Base-by-base conservation (phyloP, 768 basidiomycete genomes). In the Hygrocybe punicea region DNA sequence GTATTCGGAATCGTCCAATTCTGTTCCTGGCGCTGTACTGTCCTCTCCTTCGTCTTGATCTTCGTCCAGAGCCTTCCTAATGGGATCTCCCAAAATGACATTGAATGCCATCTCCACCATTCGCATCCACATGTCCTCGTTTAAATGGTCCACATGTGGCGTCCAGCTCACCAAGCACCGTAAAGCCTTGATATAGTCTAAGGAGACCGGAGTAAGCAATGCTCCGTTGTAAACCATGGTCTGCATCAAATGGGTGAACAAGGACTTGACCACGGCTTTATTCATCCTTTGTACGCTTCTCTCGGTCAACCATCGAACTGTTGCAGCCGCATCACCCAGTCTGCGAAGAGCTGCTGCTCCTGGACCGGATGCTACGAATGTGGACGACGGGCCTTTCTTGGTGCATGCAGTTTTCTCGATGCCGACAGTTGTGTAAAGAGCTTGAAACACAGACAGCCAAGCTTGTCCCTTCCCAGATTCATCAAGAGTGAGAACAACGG, bases 131-230 rank as follows among this genome's bases (percentile, higher is more conserved):
- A 58, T 72, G 1, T 75, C 73, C 35, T 80, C 73, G 9, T 83
- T 83, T 51, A 95, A 65, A 62, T 87, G 84, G 44, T 95, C 89
- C 55, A 95, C 75, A 71, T 98, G 94, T 2, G 92, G 86, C 2
- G 73, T 67, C 69, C 84, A 87, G 56, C 75, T 74, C 51, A 91
- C 73, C 8, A 98, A 66, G 57, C 73, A 76, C 55, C 82, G 82
- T 49, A 97, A 75, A 0, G 88, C 79, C 67, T 95, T 95, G 55
- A 88, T 76, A 68, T 93, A 95, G 69, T 95, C 84, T 60, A 91
- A 71, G 10, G 90, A 85, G 3, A 93, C 78, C 1, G 85, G 83
- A 3, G 74, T 65, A 58, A 86, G 78, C 13, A 97, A 72, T 35
- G 76, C 66, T 36, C 78, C 76, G 19, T 77, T 73, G 63, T 83